These are phyloP conservation scores for Malassezia arunalokei DNA, from an alignment of 1,284 basidiomycete genomes.

Conservation along the genomic window DNA sequence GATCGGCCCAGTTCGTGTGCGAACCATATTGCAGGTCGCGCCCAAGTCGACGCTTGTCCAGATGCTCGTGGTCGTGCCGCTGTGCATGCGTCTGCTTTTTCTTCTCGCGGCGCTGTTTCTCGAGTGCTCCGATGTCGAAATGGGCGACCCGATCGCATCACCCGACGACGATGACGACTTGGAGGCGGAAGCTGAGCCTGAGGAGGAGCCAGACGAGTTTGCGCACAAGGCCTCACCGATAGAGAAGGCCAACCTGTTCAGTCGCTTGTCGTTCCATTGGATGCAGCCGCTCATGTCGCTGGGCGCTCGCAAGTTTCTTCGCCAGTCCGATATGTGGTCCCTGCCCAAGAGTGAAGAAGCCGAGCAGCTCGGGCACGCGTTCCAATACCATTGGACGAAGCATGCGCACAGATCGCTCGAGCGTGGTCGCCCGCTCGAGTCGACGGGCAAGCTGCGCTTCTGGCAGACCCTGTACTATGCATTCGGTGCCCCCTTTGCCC, in stretches of 20 bases:
- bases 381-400: constrained; percentile 51
- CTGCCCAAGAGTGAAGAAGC: constrained; percentile 57
- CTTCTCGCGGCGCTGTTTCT: constrained; percentile 27
- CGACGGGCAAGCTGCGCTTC: constrained; percentile 15
- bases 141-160: constrained; percentile 15
- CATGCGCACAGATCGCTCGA: not conserved
- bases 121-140: constrained; percentile 32
- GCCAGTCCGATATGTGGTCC: constrained; percentile 47
- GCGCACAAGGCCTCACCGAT: constrained; percentile 57
- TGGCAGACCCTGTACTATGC: constrained; percentile 20
- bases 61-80: constrained; percentile 24
- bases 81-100: constrained; percentile 24
- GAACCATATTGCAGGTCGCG: constrained; percentile 22
- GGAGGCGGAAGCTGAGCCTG: constrained; percentile 1
- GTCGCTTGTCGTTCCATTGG: constrained; percentile 58
- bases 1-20: constrained; percentile 53
- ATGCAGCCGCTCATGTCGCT: constrained; percentile 60
- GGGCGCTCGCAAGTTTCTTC: constrained; percentile 42
- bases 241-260: constrained; percentile 70
- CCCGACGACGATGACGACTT: constrained; percentile 15
- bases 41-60: constrained; percentile 21
- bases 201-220: constrained; percentile 7
- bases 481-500: constrained; percentile 65
- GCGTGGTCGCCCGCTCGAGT: constrained; percentile 9
- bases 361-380: constrained; percentile 56